Conservation (phyloP, 2,329 filamentous ascomycete species). For the Leptographium procerum region DNA sequence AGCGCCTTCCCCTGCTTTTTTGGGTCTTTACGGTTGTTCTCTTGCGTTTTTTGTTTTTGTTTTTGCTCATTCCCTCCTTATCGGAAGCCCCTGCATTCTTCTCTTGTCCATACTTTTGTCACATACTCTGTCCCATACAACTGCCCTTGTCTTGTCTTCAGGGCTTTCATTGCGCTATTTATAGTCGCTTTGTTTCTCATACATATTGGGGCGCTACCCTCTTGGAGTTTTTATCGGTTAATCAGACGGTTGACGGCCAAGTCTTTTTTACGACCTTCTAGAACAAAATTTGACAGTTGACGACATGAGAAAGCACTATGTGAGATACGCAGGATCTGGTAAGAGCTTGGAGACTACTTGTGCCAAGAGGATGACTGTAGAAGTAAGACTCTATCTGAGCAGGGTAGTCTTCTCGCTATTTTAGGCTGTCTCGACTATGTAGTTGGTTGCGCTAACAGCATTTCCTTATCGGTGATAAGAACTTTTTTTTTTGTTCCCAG, state of each 20-base stretch:
- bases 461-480: background rate
- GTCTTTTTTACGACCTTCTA: background rate
- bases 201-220: background rate
- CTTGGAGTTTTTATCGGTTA: background rate
- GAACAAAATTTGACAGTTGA: background rate
- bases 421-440: too few relatives aligned
- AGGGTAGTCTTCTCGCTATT: too few relatives aligned
- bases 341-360: too few relatives aligned
- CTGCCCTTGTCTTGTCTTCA: background rate
- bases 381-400: too few relatives aligned
- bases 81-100: too few relatives aligned
- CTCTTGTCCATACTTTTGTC: background rate
- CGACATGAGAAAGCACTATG: background rate
- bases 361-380: too few relatives aligned
- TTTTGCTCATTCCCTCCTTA: background rate
- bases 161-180: background rate
- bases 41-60: background rate
- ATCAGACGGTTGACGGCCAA: background rate
- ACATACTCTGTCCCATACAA: too few relatives aligned
- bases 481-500: background rate
- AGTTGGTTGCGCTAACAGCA: too few relatives aligned
- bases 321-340: too few relatives aligned
- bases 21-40: too few relatives aligned
- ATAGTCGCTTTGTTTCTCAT: background rate
- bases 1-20: too few relatives aligned